phyloP scores from a whole-genome alignment of 139 green algal species.

The Chlamydomonas sp. region DNA sequence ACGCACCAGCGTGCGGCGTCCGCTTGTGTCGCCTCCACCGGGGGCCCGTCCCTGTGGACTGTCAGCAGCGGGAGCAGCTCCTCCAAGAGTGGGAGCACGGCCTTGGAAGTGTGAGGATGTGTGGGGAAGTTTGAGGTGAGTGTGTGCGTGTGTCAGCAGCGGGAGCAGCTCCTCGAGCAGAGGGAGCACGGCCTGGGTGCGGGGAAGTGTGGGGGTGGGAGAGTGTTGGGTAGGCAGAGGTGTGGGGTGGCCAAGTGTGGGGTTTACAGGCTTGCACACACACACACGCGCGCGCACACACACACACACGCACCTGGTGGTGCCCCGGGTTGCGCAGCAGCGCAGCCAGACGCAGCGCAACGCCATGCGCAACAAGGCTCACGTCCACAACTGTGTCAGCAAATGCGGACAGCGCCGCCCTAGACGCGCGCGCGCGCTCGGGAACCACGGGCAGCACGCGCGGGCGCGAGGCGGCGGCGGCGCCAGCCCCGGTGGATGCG shows the following conservation, averaged over 20 bases:
- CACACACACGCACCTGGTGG: no score
- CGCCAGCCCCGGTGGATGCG: not conserved
- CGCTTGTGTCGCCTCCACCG: not conserved
- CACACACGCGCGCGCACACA: no score
- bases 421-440: not conserved
- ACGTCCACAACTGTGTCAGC: constrained; percentile 20
- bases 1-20: no score
- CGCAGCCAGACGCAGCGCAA: constrained; percentile 10
- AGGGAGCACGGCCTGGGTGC: no score
- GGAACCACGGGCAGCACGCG: constrained; percentile 15
- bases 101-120: no score
- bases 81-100: constrained; percentile 36
- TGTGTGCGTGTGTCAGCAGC: no score
- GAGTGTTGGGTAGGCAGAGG: no score
- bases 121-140: no score
- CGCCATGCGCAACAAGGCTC: constrained; percentile 10
- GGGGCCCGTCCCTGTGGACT: constrained; percentile 2
- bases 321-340: constrained; percentile 22
- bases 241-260: no score
- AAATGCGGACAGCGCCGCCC: not conserved
- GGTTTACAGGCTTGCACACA: no score
- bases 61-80: constrained; percentile 33
- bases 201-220: no score
- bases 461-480: not conserved
- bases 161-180: no score